Conservation (phyloP, 2,329 filamentous ascomycete species). For the Cercospora brassicicola region DNA sequence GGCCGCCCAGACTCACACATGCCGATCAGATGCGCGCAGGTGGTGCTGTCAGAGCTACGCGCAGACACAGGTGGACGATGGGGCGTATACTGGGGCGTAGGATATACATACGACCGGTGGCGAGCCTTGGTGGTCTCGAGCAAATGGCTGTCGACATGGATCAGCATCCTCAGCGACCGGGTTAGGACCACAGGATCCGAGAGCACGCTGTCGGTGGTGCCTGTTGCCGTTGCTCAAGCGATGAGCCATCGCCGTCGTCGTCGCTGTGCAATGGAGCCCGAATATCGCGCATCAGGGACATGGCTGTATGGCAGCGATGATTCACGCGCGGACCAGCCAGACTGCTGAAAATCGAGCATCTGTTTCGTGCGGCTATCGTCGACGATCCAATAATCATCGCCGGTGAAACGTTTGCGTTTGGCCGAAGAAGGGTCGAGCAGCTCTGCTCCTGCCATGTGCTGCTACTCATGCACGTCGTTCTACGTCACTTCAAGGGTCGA, state of each 20-base stretch:
- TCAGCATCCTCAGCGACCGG: background rate
- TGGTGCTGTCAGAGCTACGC: background rate
- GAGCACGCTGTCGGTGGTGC: background rate
- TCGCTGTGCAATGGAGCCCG: background rate
- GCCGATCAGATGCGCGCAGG: background rate
- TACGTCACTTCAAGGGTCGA: background rate
- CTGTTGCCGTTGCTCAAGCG: background rate
- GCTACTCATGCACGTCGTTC: background rate
- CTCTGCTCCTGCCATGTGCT: background rate
- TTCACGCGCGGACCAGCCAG: background rate
- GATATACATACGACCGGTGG: slow-evolving; percentile 7
- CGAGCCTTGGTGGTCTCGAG: slow-evolving; percentile 5
- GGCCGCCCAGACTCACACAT: background rate
- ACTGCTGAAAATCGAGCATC: background rate
- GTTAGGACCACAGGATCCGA: background rate
- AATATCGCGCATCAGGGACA: background rate
- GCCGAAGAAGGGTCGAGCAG: background rate
- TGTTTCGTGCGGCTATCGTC: background rate
- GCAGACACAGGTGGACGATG: background rate
- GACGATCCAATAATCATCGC: background rate
- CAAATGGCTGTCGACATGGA: slow-evolving; percentile 1
- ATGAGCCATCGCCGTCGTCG: background rate
- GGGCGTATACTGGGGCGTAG: background rate
- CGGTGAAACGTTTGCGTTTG: background rate
- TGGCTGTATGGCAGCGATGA: background rate